phyloP scores from a whole-genome alignment of 2,329 filamentous ascomycete genomes.

The Coniella lustricola region DNA sequence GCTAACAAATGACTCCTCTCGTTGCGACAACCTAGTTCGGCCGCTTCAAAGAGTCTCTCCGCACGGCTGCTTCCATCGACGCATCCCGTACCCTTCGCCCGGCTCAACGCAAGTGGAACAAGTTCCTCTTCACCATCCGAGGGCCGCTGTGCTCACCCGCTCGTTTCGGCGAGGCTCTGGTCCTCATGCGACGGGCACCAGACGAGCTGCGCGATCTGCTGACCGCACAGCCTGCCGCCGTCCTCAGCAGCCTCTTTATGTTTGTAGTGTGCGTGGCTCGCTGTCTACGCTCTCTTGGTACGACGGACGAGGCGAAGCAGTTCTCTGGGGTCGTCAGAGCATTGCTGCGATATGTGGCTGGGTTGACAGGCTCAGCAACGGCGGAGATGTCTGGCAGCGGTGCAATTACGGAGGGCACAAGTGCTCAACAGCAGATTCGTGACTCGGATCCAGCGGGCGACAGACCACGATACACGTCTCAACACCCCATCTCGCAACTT shows the following conservation, averaged over 20 bases:
- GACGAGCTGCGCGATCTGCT: conserved; percentile 4
- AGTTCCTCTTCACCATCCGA: neutral
- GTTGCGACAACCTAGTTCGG: neutral
- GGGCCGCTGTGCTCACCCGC: neutral
- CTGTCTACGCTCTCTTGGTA: neutral
- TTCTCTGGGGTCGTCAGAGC: conserved; percentile 6
- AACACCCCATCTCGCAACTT: conserved; percentile 5
- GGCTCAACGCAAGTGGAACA: neutral
- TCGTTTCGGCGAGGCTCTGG: conserved; percentile 2
- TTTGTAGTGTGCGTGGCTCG: conserved; percentile 6
- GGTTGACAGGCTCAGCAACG: neutral
- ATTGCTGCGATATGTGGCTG: conserved; percentile 3
- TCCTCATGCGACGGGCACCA: conserved; percentile 9
- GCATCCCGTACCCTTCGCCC: neutral
- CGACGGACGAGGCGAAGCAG: neutral
- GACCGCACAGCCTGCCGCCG: neutral
- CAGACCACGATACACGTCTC: neutral
- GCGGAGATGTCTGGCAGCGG: neutral
- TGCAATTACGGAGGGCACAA: no score
- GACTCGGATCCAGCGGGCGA: neutral
- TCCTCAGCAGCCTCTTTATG: conserved; percentile 7
- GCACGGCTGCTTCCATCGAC: neutral
- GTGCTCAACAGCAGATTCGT: neutral
- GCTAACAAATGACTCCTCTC: no score
- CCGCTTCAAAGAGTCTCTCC: neutral